A percentile compares a stretch with the other conserved stretches of the same genome.
phyloP scores from a whole-genome alignment of 495 filamentous ascomycete genomes.

The Articulospora tetracladia region DNA sequence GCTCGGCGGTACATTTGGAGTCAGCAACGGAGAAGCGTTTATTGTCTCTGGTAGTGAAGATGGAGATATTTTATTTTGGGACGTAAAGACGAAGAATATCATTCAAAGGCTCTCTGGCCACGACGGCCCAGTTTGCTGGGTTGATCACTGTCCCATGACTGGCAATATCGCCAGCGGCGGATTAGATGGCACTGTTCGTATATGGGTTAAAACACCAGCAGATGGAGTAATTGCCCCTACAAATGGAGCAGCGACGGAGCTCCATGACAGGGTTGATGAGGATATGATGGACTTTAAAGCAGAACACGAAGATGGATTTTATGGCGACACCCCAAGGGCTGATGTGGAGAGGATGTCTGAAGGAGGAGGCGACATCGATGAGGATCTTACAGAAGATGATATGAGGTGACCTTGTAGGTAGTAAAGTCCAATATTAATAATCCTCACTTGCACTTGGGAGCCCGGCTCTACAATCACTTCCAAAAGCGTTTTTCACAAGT shows the following conservation, averaged over 20 bases:
- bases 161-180: constrained; percentile 57
- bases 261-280: constrained; percentile 3
- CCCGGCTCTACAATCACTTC: too few species aligned
- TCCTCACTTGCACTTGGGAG: too few species aligned
- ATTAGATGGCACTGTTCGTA: constrained; percentile 57
- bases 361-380: background rate
- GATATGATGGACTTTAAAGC: constrained; percentile 26
- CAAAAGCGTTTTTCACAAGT: too few species aligned
- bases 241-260: constrained; percentile 6
- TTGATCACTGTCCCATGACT: constrained; percentile 53
- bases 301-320: constrained; percentile 12
- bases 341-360: constrained; percentile 3
- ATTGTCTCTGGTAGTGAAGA: constrained; percentile 84
- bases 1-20: constrained; percentile 75
- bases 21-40: constrained; percentile 57
- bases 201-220: constrained; percentile 50
- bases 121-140: constrained; percentile 76
- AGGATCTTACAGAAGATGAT: background rate
- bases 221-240: constrained; percentile 15
- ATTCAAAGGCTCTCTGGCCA: constrained; percentile 72
- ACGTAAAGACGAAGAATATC: constrained; percentile 77
- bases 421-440: background rate
- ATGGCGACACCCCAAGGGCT: constrained; percentile 20
- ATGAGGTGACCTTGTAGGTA: background rate
- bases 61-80: constrained; percentile 82